Evolutionary conservation across 176 grass and related monocot species (phyloP).

Genomic region (maize (Zea mays)): DNA sequence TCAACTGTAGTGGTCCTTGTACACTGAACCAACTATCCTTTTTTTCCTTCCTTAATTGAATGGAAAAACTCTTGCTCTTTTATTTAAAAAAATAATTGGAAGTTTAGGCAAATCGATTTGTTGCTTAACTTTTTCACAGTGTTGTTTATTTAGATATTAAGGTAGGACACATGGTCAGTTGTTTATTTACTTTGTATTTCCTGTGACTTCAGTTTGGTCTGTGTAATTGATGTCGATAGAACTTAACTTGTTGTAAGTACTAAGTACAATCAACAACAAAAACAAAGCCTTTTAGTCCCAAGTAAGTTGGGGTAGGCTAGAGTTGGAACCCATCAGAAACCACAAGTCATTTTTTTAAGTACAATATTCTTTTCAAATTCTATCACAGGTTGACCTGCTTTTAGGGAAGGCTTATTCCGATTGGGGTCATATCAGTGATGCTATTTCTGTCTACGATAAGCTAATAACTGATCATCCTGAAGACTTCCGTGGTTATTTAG

Average conservation of each 20-base stretch:
- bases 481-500: slow-evolving; percentile 93
- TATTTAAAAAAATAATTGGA: not conserved
- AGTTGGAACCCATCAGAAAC: too few species aligned
- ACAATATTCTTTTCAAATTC: slow-evolving; percentile 24
- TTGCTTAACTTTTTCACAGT: not conserved
- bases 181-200: not conserved
- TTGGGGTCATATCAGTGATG: slow-evolving; percentile 82
- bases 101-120: not conserved
- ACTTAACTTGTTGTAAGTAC: not conserved
- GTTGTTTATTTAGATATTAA: not conserved
- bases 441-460: slow-evolving; percentile 83
- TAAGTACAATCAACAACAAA: not conserved
- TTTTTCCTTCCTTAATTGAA: not conserved
- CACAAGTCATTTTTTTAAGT: not conserved
- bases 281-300: too few species aligned
- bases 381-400: slow-evolving; percentile 74
- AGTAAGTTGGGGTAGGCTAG: too few species aligned
- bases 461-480: slow-evolving; percentile 85
- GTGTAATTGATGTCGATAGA: not conserved
- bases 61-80: not conserved
- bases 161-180: not conserved
- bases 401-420: slow-evolving; percentile 91
- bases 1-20: not conserved
- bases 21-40: not conserved
- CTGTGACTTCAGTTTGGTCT: slow-evolving; percentile 4